Evolutionary conservation across 2,329 filamentous ascomycete species (phyloP).

Genomic region (Arthrocladium fulminans): DNA sequence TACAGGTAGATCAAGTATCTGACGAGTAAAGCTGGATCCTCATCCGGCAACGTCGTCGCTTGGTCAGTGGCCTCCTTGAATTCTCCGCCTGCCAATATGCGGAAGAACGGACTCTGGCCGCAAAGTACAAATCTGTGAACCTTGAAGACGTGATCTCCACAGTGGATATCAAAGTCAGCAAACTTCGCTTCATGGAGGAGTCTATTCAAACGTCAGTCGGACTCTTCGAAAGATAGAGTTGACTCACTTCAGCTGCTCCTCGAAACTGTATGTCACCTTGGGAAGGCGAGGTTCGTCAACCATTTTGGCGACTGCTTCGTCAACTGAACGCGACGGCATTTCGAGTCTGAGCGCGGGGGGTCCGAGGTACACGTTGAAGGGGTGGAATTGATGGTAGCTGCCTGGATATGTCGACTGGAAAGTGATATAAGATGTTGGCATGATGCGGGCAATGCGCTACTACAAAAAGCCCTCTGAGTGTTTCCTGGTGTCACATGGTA

Average conservation of each 20-base stretch:
- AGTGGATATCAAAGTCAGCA: background rate
- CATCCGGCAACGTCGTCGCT: constrained; percentile 1
- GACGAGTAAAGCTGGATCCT: background rate
- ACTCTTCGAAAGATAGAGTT: no score
- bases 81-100: background rate
- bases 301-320: background rate
- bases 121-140: constrained; percentile 2
- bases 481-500: background rate
- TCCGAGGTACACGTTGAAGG: background rate
- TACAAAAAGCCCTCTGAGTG: background rate
- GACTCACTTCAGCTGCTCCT: background rate
- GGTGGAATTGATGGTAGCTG: background rate
- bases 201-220: background rate
- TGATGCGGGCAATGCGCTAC: background rate
- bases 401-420: background rate
- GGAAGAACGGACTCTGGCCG: constrained; percentile 3
- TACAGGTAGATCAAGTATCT: constrained; percentile 3
- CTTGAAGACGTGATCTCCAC: background rate
- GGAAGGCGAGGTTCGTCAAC: background rate
- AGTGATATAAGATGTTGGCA: background rate
- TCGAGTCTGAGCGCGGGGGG: background rate
- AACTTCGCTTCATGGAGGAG: background rate
- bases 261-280: background rate
- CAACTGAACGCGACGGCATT: background rate
- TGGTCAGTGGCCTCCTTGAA: constrained; percentile 4